phyloP scores from a whole-genome alignment of 1,139 yeast genomes.

The Yamadazyma diospyri region DNA sequence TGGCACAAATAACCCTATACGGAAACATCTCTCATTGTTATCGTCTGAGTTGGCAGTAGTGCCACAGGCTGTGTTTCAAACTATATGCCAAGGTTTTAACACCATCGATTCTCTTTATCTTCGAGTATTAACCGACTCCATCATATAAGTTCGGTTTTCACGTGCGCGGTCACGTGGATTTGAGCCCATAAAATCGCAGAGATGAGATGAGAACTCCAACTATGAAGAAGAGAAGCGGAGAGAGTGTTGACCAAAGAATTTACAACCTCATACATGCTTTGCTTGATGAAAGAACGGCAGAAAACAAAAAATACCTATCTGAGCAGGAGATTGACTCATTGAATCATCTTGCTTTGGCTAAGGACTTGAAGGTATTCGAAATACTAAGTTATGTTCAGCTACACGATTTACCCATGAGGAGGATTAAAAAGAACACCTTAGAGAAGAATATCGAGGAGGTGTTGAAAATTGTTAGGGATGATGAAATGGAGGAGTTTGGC shows the following conservation, averaged over 20 bases:
- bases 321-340: constrained; percentile 31
- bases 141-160: too few relatives aligned
- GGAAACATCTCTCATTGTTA: too few relatives aligned
- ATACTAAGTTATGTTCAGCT: constrained; percentile 52
- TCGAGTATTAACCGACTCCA: too few relatives aligned
- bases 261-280: constrained; percentile 47
- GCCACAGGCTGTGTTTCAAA: too few relatives aligned
- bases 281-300: constrained; percentile 49
- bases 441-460: constrained; percentile 60
- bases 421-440: constrained; percentile 57
- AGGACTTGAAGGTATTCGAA: constrained; percentile 50
- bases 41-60: too few relatives aligned
- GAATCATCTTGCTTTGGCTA: constrained; percentile 53
- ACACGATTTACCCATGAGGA: constrained; percentile 60
- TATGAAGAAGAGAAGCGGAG: constrained; percentile 19
- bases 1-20: too few relatives aligned
- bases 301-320: constrained; percentile 27
- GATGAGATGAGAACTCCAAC: neutral
- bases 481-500: constrained; percentile 39
- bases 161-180: too few relatives aligned
- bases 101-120: too few relatives aligned
- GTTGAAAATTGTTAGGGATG: constrained; percentile 42
- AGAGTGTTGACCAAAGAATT: constrained; percentile 47
- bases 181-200: too few relatives aligned
- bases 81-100: too few relatives aligned